A percentile compares a stretch with the other conserved stretches of the same genome.
Conservation (phyloP, 805 yeast genomes). For the Hanseniaspora pseudoguilliermondii region DNA sequence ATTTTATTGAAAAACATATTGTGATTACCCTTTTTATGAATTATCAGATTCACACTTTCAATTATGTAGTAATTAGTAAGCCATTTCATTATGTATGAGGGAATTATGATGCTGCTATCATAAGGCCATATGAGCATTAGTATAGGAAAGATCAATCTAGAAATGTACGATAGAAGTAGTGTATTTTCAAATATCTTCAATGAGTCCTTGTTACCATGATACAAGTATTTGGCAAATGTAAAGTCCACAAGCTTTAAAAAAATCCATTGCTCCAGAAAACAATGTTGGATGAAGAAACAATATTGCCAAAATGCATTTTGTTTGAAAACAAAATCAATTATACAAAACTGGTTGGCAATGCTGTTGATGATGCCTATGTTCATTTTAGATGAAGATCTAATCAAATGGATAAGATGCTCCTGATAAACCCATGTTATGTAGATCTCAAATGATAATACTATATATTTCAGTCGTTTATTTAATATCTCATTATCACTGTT, state of each 20-base stretch:
- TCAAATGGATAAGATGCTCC: conserved; percentile 33
- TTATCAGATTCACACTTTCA: conserved; percentile 46
- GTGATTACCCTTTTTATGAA: conserved; percentile 15
- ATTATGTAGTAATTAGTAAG: conserved; percentile 50
- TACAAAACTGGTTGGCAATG: not conserved
- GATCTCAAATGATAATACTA: conserved; percentile 70
- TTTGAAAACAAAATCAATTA: conserved; percentile 26
- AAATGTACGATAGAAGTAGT: conserved; percentile 59
- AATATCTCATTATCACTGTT: conserved; percentile 29
- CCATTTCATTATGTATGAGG: conserved; percentile 44
- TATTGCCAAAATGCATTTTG: conserved; percentile 40
- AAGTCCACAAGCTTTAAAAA: conserved; percentile 31
- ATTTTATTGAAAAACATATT: conserved; percentile 15
- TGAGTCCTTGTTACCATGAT: conserved; percentile 25
- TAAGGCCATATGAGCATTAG: conserved; percentile 95
- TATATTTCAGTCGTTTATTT: conserved; percentile 32
- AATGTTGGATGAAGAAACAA: conserved; percentile 39
- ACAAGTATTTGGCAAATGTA: not conserved
- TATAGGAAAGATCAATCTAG: conserved; percentile 68
- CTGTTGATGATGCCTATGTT: not conserved
- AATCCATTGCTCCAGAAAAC: conserved; percentile 35
- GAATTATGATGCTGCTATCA: conserved; percentile 48
- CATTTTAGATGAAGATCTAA: not conserved
- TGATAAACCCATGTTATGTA: conserved; percentile 86
- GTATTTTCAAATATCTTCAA: conserved; percentile 36